phyloP scores from a whole-genome alignment of 1,284 basidiomycete genomes.

The Mycena sp. region DNA sequence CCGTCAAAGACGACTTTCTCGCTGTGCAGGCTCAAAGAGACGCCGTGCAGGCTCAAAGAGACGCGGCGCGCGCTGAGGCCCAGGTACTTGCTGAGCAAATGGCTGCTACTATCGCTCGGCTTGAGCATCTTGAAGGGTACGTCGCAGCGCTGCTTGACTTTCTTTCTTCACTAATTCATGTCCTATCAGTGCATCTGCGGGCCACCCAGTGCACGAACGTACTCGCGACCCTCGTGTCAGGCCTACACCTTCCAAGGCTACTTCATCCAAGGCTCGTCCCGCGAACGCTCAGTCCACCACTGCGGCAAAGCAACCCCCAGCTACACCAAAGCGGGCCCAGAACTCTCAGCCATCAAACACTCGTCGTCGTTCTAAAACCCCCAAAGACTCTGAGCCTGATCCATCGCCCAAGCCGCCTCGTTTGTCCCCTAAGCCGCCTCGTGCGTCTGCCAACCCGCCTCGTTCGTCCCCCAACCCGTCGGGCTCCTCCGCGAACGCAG shows the following conservation, averaged over 20 bases:
- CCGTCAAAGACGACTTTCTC: not conserved
- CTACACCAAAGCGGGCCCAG: no score
- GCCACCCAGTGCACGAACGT: no score
- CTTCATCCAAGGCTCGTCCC: slow-evolving; percentile 9
- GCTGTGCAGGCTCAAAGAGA: slow-evolving; percentile 10
- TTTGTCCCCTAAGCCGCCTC: slow-evolving; percentile 3
- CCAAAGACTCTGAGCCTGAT: not conserved
- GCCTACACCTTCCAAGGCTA: not conserved
- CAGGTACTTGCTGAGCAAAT: no score
- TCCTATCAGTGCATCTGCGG: slow-evolving; percentile 1
- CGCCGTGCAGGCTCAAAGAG: not conserved
- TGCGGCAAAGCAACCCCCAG: no score
- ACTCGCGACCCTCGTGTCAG: not conserved
- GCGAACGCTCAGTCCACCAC: no score
- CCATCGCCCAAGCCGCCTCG: slow-evolving; percentile 7
- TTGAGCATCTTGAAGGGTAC: slow-evolving; percentile 14
- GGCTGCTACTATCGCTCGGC: slow-evolving; percentile 9
- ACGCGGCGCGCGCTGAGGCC: no score
- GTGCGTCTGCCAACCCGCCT: not conserved
- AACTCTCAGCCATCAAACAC: no score
- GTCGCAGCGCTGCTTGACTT: not conserved
- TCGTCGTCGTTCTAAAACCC: no score
- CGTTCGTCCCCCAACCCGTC: no score
- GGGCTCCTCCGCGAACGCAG: not conserved
- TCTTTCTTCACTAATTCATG: not conserved